A percentile compares a stretch with the other conserved stretches of the same genome.
These are phyloP conservation scores for Dryas alaskensis DNA, from an alignment of 306 rosid species.

Conservation along the genomic window DNA sequence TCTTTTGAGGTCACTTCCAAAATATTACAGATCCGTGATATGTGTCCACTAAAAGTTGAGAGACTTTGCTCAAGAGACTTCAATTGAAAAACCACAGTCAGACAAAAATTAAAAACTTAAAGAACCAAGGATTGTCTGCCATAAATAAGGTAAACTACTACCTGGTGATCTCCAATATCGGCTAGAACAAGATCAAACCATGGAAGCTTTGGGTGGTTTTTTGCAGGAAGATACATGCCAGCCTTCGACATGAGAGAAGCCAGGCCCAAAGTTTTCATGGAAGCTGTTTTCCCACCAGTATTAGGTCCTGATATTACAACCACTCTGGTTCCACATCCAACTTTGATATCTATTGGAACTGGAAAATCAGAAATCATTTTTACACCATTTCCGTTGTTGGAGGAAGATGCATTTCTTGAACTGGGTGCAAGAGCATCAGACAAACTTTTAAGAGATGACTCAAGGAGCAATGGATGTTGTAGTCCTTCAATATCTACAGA, in stretches of 20 bases:
- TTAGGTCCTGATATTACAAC: slow-evolving; percentile 97
- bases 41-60: slow-evolving; percentile 97
- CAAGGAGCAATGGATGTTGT: slow-evolving; percentile 76
- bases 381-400: slow-evolving; percentile 30
- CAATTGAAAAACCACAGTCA: slow-evolving; percentile 46
- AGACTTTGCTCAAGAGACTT: slow-evolving; percentile 97
- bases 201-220: slow-evolving; percentile 72
- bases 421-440: slow-evolving; percentile 29
- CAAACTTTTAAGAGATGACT: slow-evolving; percentile 43
- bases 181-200: slow-evolving; percentile 94
- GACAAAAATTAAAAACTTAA: slow-evolving; percentile 40
- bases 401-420: slow-evolving; percentile 38
- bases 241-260: slow-evolving; percentile 95
- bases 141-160: slow-evolving; percentile 40
- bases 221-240: slow-evolving; percentile 92
- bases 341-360: slow-evolving; percentile 81
- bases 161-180: slow-evolving; percentile 98
- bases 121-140: slow-evolving; percentile 32
- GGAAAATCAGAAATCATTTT: slow-evolving; percentile 49
- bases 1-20: slow-evolving; percentile 66
- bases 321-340: slow-evolving; percentile 69
- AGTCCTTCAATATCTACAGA: slow-evolving; percentile 63
- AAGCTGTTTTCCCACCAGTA: slow-evolving; percentile 97
- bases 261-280: slow-evolving; percentile 85
- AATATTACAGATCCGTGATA: slow-evolving; percentile 64